Percentiles rank a stretch among this genome's conserved stretches.
Conservation (phyloP, 768 basidiomycete genomes). For the Suillus alpinus region DNA sequence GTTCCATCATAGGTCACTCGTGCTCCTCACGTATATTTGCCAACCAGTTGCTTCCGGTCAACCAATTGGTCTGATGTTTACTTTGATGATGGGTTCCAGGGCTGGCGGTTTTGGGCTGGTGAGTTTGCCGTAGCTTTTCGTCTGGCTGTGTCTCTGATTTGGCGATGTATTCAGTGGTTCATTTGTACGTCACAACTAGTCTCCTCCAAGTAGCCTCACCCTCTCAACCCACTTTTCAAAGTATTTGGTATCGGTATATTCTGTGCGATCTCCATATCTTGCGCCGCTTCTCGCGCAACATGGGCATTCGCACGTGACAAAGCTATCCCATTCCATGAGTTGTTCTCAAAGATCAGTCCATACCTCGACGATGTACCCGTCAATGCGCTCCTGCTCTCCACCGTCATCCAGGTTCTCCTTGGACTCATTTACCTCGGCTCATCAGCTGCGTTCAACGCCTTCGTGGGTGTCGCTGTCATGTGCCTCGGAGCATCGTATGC, state of each 20-base stretch:
- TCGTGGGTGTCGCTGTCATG: constrained; percentile 65
- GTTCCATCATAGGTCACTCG: constrained; percentile 5
- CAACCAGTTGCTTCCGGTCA: constrained; percentile 54
- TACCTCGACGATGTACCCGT: constrained; percentile 48
- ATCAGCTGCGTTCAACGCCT: constrained; percentile 63
- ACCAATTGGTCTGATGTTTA: constrained; percentile 62
- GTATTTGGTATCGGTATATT: constrained; percentile 59
- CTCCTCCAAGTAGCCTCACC: not conserved
- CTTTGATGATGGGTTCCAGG: constrained; percentile 59
- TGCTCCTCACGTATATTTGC: constrained; percentile 6
- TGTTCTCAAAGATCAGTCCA: constrained; percentile 47
- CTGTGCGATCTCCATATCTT: constrained; percentile 65
- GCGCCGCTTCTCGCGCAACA: constrained; percentile 65
- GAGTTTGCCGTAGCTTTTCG: constrained; percentile 13
- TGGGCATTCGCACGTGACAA: constrained; percentile 72
- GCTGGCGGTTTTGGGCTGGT: constrained; percentile 64
- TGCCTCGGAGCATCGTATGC: constrained; percentile 62
- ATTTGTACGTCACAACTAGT: constrained; percentile 32
- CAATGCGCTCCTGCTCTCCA: constrained; percentile 60
- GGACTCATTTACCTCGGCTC: constrained; percentile 65
- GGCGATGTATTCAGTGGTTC: constrained; percentile 35
- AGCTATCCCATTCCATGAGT: constrained; percentile 52
- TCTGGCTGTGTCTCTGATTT: constrained; percentile 2
- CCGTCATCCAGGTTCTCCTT: constrained; percentile 53
- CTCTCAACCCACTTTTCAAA: constrained; percentile 10